Base-by-base conservation (phyloP, 345 rosid species). In the Gossypium stocksii region DNA sequence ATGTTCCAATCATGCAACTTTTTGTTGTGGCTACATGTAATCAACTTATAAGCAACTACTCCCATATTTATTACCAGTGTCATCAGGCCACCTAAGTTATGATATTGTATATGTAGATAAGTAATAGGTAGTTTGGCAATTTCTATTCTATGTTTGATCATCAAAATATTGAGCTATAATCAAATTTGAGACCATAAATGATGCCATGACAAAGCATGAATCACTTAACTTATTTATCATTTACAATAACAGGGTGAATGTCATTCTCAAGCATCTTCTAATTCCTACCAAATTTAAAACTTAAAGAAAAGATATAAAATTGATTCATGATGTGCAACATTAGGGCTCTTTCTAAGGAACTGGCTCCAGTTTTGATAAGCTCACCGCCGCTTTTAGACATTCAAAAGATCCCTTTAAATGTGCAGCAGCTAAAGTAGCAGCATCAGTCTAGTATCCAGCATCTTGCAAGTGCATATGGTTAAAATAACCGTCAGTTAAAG, bases 381-480 rank as follows among this genome's bases (percentile, higher is more conserved):
- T 82, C n/a, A 67, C 51, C 25, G 29, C 25, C 56, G 81, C 84
- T 41, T 79, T 83, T 76, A 76, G 65, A 51, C 74, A 77, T 63
- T 77, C 85, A 0, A 78, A 76, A 74, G 90, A 86, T 76, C 90
- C 84, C 83, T 83, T 89, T 82, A 94, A 82, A 83, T 94, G 97
- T 19, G 98, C 89, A 67, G 98, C 93, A 71, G 98, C 98, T 83
- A 94, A 91, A 69, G 98, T 94, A 17, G 97, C 98, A 77, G 98
- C 98, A 82, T 94, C 98, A 0, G 98, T 94, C 98, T 98, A 94
- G 78, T 91, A 86, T 70, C 98, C 98, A 68, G 98, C 95, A 89
- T 94, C 98, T 91, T 94, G 98, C 2, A 94, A 84, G 98, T 92
- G 83, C 82, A 81, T 13, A 78, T 17, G 58, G 61, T 59, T 74